Percentiles rank a stretch among this genome's conserved stretches.
Conservation (phyloP, 2,329 filamentous ascomycete genomes). For the Colletotrichum chrysophilum region DNA sequence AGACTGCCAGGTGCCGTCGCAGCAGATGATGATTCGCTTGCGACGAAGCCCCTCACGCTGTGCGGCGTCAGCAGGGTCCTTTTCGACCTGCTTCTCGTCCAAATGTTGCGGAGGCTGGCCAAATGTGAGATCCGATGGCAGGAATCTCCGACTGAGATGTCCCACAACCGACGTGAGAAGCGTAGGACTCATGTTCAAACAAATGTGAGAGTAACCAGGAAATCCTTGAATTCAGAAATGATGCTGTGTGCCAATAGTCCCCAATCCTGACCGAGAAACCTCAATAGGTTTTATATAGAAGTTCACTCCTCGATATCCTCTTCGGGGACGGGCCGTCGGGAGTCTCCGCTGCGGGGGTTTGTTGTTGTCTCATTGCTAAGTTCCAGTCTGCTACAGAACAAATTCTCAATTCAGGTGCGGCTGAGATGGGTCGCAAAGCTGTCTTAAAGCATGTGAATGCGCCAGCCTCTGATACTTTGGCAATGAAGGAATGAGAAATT, state of each 20-base stretch:
- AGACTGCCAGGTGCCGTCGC: slow-evolving; percentile 17
- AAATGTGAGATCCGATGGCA: too few relatives aligned
- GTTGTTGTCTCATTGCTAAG: background rate
- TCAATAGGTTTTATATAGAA: too few relatives aligned
- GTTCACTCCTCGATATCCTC: too few relatives aligned
- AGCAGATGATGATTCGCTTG: slow-evolving; percentile 18
- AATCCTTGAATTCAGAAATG: too few relatives aligned
- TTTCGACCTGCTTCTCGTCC: background rate
- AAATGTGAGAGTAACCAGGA: too few relatives aligned
- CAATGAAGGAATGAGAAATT: too few relatives aligned
- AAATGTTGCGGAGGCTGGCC: background rate
- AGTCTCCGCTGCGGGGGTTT: background rate
- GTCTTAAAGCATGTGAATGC: background rate
- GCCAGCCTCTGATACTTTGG: too few relatives aligned
- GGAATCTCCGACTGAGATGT: too few relatives aligned
- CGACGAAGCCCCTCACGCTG: rapidly evolving
- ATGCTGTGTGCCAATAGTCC: too few relatives aligned
- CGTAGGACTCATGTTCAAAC: too few relatives aligned
- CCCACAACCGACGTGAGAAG: too few relatives aligned
- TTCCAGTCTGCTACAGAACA: background rate
- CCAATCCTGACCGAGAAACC: too few relatives aligned
- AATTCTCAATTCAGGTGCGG: background rate
- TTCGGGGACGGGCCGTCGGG: background rate
- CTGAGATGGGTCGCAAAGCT: background rate
- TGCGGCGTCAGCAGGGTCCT: rapidly evolving